phyloP scores from a whole-genome alignment of 768 basidiomycete species.

The Phlegmacium glaucopus region DNA sequence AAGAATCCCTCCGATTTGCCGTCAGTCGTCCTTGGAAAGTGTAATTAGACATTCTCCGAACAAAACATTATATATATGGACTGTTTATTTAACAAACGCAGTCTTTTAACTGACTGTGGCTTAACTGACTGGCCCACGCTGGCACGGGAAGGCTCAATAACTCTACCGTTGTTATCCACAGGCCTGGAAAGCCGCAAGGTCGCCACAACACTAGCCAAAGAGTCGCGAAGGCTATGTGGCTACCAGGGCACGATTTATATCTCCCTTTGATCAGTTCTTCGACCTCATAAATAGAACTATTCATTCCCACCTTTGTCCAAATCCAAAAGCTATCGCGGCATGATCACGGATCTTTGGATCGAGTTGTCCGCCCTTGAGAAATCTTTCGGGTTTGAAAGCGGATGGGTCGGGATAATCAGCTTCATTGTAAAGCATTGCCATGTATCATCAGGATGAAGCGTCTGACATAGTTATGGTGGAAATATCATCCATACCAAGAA shows the following conservation, averaged over 20 bases:
- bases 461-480: background rate
- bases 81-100: no score
- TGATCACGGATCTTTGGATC: no score
- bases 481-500: conserved; percentile 24
- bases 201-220: conserved; percentile 31
- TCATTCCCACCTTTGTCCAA: conserved; percentile 33
- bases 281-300: background rate
- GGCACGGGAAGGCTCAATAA: no score
- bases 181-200: conserved; percentile 32
- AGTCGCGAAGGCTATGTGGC: conserved; percentile 24
- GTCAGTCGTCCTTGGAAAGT: no score
- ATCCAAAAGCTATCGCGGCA: conserved; percentile 33
- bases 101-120: background rate
- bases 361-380: conserved; percentile 36
- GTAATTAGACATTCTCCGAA: no score
- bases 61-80: no score
- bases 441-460: no score
- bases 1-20: conserved; percentile 27
- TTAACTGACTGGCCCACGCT: conserved; percentile 17
- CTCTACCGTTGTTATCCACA: no score
- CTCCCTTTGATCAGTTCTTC: background rate
- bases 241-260: conserved; percentile 34
- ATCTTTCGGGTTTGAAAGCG: no score
- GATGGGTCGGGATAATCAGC: conserved; percentile 31
- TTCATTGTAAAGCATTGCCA: conserved; percentile 31